phyloP scores from a whole-genome alignment of 768 basidiomycete genomes.

The Boletus subcaerulescens region DNA sequence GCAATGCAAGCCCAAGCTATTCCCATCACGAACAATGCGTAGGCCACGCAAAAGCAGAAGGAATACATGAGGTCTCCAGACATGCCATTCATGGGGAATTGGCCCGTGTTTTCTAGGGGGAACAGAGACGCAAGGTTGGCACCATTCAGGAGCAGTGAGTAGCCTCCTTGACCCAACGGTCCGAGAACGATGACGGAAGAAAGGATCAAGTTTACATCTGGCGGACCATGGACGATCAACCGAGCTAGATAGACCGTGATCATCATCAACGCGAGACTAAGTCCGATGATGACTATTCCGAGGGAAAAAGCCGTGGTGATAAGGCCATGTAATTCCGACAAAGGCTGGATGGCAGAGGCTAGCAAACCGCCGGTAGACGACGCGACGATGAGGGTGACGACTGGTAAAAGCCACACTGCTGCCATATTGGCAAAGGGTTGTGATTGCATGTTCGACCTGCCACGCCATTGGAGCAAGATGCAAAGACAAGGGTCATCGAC shows the following conservation, averaged over 20 bases:
- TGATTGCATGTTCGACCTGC: conserved; percentile 43
- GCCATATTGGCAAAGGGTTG: conserved; percentile 41
- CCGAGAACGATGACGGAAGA: conserved; percentile 50
- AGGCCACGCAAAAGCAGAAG: conserved; percentile 45
- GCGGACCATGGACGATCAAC: conserved; percentile 40
- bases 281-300: conserved; percentile 44
- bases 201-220: conserved; percentile 38
- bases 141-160: conserved; percentile 42
- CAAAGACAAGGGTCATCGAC: neutral
- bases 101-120: conserved; percentile 28
- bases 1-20: conserved; percentile 50
- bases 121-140: conserved; percentile 35
- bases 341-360: conserved; percentile 35
- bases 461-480: neutral
- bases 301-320: conserved; percentile 44
- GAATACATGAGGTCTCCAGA: conserved; percentile 43
- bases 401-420: conserved; percentile 49
- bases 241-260: conserved; percentile 47
- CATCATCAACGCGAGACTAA: conserved; percentile 48
- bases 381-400: conserved; percentile 52
- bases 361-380: conserved; percentile 50
- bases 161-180: conserved; percentile 53
- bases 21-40: conserved; percentile 53
- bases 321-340: conserved; percentile 37
- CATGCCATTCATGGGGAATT: conserved; percentile 32